These are phyloP conservation scores for Zoysia japonica DNA, from an alignment of 176 grass and related monocot species.

Conservation along the genomic window DNA sequence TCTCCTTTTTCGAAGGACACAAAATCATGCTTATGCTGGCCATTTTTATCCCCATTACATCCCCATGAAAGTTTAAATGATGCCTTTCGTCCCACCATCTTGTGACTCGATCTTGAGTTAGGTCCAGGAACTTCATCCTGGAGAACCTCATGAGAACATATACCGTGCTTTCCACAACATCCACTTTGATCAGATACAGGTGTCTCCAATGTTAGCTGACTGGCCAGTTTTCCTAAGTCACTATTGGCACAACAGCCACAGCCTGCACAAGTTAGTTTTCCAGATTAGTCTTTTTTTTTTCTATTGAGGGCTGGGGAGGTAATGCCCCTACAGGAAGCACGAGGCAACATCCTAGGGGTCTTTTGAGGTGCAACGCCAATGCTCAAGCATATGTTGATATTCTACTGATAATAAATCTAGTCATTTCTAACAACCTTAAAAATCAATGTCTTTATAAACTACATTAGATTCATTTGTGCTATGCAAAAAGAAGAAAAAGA, in stretches of 20 bases:
- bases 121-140: conserved; percentile 66
- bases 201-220: conserved; percentile 43
- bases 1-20: conserved; percentile 99
- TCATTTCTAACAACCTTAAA: no score
- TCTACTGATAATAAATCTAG: neutral
- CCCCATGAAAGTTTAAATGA: conserved; percentile 93
- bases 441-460: no score
- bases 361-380: neutral
- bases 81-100: conserved; percentile 79
- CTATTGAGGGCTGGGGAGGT: neutral
- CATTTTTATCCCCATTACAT: conserved; percentile 92
- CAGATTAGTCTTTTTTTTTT: conserved; percentile 20
- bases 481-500: neutral
- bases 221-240: conserved; percentile 42
- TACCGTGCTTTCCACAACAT: conserved; percentile 93
- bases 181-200: conserved; percentile 58
- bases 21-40: conserved; percentile 97
- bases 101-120: conserved; percentile 59
- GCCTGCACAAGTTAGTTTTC: conserved; percentile 44
- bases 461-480: no score
- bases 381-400: neutral
- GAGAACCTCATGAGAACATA: conserved; percentile 95
- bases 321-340: neutral
- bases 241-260: conserved; percentile 37
- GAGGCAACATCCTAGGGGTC: neutral